Base-by-base conservation (phyloP, 257 asterid species). In the Nicotiana noctiflora region DNA sequence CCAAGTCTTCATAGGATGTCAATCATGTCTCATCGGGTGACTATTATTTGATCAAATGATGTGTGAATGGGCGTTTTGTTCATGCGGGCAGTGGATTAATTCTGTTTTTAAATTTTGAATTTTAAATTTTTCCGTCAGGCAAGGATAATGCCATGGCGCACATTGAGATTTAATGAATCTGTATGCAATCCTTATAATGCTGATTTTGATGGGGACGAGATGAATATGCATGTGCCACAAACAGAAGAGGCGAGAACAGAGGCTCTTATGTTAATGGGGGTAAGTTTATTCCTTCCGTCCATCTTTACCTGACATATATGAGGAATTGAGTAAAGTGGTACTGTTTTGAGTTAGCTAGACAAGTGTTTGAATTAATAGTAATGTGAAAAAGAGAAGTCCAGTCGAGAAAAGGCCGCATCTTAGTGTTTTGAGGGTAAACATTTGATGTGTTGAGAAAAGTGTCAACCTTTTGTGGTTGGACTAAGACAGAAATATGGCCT, bases 91-190 rank as follows among this genome's bases (percentile, higher is more conserved):
- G 7, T 60, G 27, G 21, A 66, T 74, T 84, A 72, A 74, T 75
- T 56, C 11, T 60, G 25, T 79, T 44, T 84, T 79, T 19, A 72
- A 72, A 72, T 68, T 40, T 40, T 56, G 4, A 29, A 1, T 46
- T 79, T 6, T 68, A 61, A 17, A 40, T 14, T 3, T 57, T n/a
- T 78, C 27, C 56, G 32, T 37, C 79, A 95, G 99, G 99, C 99
- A 84, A 92, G 95, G 93, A 92, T 95, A 89, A 95, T 95, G 99
- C 99, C 99, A 27, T 95, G 99, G 98, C 97, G 99, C 81, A 95
- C 99, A 80, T 86, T 95, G 88, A 87, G 98, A 84, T 95, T 95
- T 84, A 95, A 95, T 80, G 99, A 95, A 86, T 95, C 99, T 77
- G 97, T 95, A 85, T 95, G 99, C 89, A 95, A 95, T 77, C 99